Evolutionary conservation across 768 basidiomycete species (phyloP).

Genomic region (Pisolithus marmoratus): DNA sequence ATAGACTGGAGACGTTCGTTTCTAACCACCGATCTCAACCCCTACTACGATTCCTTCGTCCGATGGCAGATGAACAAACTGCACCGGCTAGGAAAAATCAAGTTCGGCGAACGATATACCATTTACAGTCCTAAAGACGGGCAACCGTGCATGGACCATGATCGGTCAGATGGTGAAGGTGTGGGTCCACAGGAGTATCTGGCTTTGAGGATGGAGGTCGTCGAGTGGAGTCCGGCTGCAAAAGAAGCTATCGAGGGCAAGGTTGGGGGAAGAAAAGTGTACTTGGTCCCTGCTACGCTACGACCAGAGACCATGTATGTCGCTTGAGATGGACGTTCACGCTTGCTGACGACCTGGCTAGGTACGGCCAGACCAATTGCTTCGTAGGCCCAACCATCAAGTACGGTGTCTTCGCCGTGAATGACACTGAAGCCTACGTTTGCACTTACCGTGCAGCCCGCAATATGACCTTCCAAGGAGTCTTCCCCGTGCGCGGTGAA

Average conservation of each 20-base stretch:
- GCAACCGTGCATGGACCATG: slow-evolving; percentile 99
- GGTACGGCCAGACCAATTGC: slow-evolving; percentile 98
- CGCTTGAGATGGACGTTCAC: background rate
- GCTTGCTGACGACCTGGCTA: slow-evolving; percentile 23
- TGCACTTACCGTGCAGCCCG: slow-evolving; percentile 86
- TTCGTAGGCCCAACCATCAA: slow-evolving; percentile 89
- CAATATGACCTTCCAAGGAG: slow-evolving; percentile 97
- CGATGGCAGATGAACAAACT: slow-evolving; percentile 98
- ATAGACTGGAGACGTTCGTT: slow-evolving; percentile 97
- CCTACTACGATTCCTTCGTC: slow-evolving; percentile 95
- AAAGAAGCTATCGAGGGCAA: slow-evolving; percentile 58
- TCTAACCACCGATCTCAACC: slow-evolving; percentile 92
- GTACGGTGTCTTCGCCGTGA: slow-evolving; percentile 88
- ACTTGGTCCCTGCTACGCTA: slow-evolving; percentile 91
- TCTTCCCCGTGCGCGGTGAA: slow-evolving; percentile 65
- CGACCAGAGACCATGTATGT: slow-evolving; percentile 94
- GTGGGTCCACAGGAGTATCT: slow-evolving; percentile 96
- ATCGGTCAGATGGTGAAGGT: slow-evolving; percentile 91
- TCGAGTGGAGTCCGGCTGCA: slow-evolving; percentile 73
- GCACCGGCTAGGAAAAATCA: slow-evolving; percentile 82
- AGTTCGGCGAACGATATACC: slow-evolving; percentile 97
- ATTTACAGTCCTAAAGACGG: slow-evolving; percentile 99
- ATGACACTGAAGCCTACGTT: slow-evolving; percentile 82
- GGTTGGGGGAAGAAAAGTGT: slow-evolving; percentile 76
- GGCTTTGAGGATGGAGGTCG: slow-evolving; percentile 88